Percentiles rank a stretch among this genome's conserved stretches.
These are phyloP conservation scores for Hibiscus trionum DNA, from an alignment of 345 rosid genomes.

Conservation along the genomic window DNA sequence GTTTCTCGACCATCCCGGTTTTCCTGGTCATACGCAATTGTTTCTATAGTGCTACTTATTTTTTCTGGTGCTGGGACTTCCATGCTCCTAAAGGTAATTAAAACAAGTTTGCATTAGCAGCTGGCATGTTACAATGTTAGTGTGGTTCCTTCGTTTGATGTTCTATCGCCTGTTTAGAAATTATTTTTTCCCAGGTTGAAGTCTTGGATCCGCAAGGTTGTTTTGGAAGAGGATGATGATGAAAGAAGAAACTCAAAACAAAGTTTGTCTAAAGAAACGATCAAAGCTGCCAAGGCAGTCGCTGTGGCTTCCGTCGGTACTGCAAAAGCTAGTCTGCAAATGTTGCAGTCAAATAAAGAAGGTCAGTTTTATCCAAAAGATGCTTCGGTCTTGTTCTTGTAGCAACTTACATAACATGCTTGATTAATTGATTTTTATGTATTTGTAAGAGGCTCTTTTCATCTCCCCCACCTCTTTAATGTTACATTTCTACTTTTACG, in stretches of 20 bases:
- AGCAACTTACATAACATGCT: neutral
- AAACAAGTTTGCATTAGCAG: neutral
- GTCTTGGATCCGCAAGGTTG: constrained; percentile 20
- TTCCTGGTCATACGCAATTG: constrained; percentile 16
- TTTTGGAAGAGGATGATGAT: constrained; percentile 15
- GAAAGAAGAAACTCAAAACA: constrained; percentile 3
- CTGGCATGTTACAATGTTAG: neutral
- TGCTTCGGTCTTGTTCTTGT: neutral
- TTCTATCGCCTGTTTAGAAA: constrained; percentile 13
- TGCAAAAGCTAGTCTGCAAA: constrained; percentile 19
- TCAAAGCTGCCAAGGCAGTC: constrained; percentile 17
- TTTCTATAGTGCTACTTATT: constrained; percentile 12
- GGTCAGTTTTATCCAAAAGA: constrained; percentile 9
- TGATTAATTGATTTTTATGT: neutral
- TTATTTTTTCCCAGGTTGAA: constrained; percentile 23
- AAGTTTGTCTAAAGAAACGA: constrained; percentile 12
- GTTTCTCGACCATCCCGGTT: constrained; percentile 6
- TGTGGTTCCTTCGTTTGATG: constrained; percentile 2
- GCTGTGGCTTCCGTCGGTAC: constrained; percentile 13
- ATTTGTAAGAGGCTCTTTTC: neutral
- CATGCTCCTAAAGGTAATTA: constrained; percentile 17
- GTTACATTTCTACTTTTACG: neutral
- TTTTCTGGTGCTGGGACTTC: constrained; percentile 18
- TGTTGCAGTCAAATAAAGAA: constrained; percentile 17
- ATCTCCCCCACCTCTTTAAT: neutral